These are phyloP conservation scores for Decorospora gaudefroyi DNA, from an alignment of 2,329 filamentous ascomycete genomes.

Conservation along the genomic window DNA sequence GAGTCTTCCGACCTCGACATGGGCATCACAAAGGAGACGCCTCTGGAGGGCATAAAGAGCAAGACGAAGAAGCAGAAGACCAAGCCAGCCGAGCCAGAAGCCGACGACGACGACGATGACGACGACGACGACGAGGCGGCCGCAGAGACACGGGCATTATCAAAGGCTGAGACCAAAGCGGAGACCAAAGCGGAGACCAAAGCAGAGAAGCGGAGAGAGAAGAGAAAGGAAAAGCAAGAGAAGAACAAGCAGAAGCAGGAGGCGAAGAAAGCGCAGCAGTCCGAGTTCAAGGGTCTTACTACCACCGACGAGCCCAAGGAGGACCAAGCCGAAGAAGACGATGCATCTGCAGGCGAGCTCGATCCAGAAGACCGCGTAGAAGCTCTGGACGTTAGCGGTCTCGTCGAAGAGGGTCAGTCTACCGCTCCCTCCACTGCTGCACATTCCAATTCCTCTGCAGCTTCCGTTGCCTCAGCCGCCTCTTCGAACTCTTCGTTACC, in stretches of 20 bases:
- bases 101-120: slow-evolving; percentile 44
- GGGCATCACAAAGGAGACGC: slow-evolving; percentile 46
- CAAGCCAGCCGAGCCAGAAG: slow-evolving; percentile 26
- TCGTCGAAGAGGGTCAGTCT: slow-evolving; percentile 45
- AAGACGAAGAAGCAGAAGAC: slow-evolving; percentile 53
- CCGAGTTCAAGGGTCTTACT: slow-evolving; percentile 36
- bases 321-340: slow-evolving; percentile 30
- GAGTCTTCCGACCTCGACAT: slow-evolving; percentile 43
- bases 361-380: slow-evolving; percentile 42
- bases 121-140: slow-evolving; percentile 45
- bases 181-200: slow-evolving; percentile 49
- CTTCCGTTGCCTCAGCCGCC: slow-evolving; percentile 49
- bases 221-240: slow-evolving; percentile 53
- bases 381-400: slow-evolving; percentile 44
- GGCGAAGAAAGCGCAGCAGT: slow-evolving; percentile 35
- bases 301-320: slow-evolving; percentile 31
- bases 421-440: slow-evolving; percentile 40
- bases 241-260: slow-evolving; percentile 48
- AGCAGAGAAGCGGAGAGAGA: slow-evolving; percentile 53
- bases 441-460: slow-evolving; percentile 48
- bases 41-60: slow-evolving; percentile 46
- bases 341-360: slow-evolving; percentile 27
- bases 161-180: slow-evolving; percentile 45
- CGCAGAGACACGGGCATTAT: slow-evolving; percentile 47
- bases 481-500: slow-evolving; percentile 56